Evolutionary conservation across 1,139 yeast species (phyloP), one percentile per base, ranked within the genome.

Genomic region (Diutina siamensis): DNA sequence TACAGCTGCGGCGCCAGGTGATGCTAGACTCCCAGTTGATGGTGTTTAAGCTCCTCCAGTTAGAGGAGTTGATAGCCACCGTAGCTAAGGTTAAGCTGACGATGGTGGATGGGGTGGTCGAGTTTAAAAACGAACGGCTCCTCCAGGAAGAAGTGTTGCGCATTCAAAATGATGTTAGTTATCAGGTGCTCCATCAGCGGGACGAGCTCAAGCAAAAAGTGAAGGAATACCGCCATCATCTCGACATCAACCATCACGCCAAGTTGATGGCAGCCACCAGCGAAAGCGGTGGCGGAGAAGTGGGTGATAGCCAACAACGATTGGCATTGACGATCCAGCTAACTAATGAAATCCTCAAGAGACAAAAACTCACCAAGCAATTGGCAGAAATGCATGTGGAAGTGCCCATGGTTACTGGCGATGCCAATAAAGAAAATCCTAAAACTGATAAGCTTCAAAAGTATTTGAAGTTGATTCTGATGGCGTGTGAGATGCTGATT

Each of bases 401-500:
- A 34, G 63, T 64, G 3, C 67, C 68, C 8, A 38, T 48, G 15
- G 36, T 46, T 8, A 46, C 46, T 2, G 45, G 20, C 21, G 47
- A 44, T 20, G 38, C 46, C 8, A 52, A 51, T 42, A 46, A 47
- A 44, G 51, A 49, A 42, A 49, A 47, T 36, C 34, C 70, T 2
- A 51, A 53, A 12, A 63, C 63, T 31, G 73, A 68, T 50, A 63
- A 59, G 45, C 58, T 71, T 44, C 61, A 61, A 54, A 71, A 71
- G 51, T 71, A 71, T 51, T 67, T 72, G 51, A 64, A 62, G 51
- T 58, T 71, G 48, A 66, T 71, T 18, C 64, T 74, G 17, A 55
- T 67, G 40, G 68, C 74, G 52, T 70, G 74, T 50, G 75, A 73
- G 18, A 67, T 71, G 74, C 57, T 64, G 47, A 53, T 66, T 46